Base-by-base conservation (phyloP, 345 rosid species). In the Odontarrhena argentea region DNA sequence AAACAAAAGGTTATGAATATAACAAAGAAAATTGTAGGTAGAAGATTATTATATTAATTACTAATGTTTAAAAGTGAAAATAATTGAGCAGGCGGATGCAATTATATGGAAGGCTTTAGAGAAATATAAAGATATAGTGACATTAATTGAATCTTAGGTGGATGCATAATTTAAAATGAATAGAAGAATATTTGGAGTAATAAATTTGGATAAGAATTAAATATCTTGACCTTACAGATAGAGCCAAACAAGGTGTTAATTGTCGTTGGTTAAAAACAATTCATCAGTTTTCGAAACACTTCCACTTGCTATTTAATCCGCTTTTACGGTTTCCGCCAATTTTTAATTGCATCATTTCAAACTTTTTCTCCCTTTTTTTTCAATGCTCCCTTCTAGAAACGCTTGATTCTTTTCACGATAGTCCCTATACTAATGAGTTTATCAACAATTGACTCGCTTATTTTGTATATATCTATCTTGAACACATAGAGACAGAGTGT, bases 241-340 rank as follows among this genome's bases (percentile, higher is more conserved):
- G 58, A 64, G 45, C 18, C 63, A 46, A 50, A 51, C 13, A 22
- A 0, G 8, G 14, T 54, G 13, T 66, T 44, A 66, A 54, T 13
- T 55, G 3, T 48, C 52, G 42, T 69, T 59, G 55, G 74, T 51
- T 0, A 43, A 43, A 70, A 61, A 42, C 67, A 42, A 53, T 43
- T 54, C 24, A 51, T 44, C 56, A 58, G 37, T 42, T 73, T 66
- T 28, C 67, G 14, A 59, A 59, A 73, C 66, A 59, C 37, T 34
- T 44, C 72, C 77, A 66, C 67, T 58, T 73, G 77, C 61, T 67
- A 65, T 73, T 65, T 35, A 73, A 49, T 73, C 62, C 41, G 50
- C 76, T 37, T 73, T 73, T 73, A 53, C 67, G 44, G 67, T 65
- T 73, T 66, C 71, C 60, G 60, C 65, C 69, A 64, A 50, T 51